These are phyloP conservation scores for Pouteria glomerata DNA, from an alignment of 148 eudicot genomes.

Conservation along the genomic window DNA sequence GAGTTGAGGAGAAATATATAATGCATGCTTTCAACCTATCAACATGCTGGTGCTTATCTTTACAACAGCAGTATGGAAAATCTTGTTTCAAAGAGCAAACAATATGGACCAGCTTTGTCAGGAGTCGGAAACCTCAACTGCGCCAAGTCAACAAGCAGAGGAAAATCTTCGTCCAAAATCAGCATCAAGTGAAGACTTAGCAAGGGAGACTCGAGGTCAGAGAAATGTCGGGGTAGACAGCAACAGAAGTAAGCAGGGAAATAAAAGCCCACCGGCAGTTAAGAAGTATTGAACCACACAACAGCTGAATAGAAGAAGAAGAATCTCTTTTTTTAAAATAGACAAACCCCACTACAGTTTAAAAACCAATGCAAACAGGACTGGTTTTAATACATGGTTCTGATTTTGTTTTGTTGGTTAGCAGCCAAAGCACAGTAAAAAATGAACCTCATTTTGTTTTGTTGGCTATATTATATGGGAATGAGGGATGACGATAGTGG, in stretches of 20 bases:
- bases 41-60: not conserved
- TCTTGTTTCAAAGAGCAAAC: not conserved
- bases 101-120: not conserved
- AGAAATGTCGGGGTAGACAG: not conserved
- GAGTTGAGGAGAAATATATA: not conserved
- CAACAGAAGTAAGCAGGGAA: not conserved
- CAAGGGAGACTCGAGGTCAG: not conserved
- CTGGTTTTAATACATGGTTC: not conserved
- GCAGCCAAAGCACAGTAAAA: not conserved
- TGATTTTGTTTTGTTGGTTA: not conserved
- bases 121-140: not conserved
- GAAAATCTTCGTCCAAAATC: not conserved
- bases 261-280: not conserved
- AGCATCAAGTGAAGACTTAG: not conserved
- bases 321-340: not conserved
- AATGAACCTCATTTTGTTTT: not conserved
- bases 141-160: not conserved
- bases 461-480: too few species aligned
- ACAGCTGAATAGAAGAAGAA: not conserved
- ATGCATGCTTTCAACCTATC: not conserved
- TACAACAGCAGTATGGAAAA: not conserved
- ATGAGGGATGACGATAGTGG: too few species aligned
- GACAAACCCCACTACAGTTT: not conserved
- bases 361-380: not conserved
- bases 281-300: not conserved